Evolutionary conservation across 2,329 filamentous ascomycete species (phyloP).

Genomic region (Xylariaceae sp.): DNA sequence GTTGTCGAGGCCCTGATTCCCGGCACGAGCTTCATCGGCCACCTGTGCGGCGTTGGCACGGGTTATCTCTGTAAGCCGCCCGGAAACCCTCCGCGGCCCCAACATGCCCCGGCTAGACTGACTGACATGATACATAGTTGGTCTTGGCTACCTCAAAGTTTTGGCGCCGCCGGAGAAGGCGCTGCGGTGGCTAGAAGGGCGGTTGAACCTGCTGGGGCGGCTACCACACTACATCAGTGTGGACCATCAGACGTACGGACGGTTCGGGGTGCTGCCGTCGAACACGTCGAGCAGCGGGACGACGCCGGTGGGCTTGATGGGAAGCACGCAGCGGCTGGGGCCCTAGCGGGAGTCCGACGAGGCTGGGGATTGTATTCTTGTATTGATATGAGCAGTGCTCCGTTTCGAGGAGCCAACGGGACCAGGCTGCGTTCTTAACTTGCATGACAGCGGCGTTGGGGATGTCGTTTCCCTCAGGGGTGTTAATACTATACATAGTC

Average conservation of each 20-base stretch:
- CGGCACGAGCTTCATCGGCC: constrained; percentile 78
- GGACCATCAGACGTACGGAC: constrained; percentile 91
- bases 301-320: constrained; percentile 58
- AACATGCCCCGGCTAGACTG: neutral
- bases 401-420: constrained; percentile 4
- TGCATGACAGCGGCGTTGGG: constrained; percentile 15
- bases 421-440: neutral
- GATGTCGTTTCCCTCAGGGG: constrained; percentile 5
- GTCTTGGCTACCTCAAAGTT: constrained; percentile 82
- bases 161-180: constrained; percentile 85
- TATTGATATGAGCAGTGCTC: constrained; percentile 11
- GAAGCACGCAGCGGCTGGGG: constrained; percentile 64
- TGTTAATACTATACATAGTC: neutral
- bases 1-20: constrained; percentile 74
- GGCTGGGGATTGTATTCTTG: constrained; percentile 4
- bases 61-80: constrained; percentile 75
- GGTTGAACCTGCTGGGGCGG: constrained; percentile 77
- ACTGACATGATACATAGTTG: constrained; percentile 49
- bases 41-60: constrained; percentile 76
- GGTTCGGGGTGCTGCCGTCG: constrained; percentile 82
- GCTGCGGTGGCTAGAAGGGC: constrained; percentile 82
- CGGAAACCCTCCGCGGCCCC: too few relatives aligned
- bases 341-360: constrained; percentile 40
- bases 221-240: constrained; percentile 91
- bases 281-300: constrained; percentile 38